Evolutionary conservation across 352 stramenopile species (phyloP).

Genomic region (Pythium phragmitis): DNA sequence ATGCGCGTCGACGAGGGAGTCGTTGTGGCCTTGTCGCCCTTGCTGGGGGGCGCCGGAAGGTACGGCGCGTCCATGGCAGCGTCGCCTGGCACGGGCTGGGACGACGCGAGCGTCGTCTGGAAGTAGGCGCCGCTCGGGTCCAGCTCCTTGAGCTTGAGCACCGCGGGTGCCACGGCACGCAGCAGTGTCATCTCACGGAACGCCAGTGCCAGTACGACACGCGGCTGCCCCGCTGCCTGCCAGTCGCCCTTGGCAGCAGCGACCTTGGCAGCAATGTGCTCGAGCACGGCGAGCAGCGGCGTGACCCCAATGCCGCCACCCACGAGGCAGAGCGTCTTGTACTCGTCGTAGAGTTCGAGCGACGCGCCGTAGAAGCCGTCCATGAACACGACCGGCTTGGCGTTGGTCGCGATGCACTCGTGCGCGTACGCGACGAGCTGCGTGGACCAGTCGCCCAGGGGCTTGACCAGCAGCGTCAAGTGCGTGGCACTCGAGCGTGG

Average conservation of each 20-base stretch:
- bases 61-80: not conserved
- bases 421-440: slow-evolving; percentile 30
- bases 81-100: not conserved
- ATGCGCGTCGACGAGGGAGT: slow-evolving; percentile 16
- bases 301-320: slow-evolving; percentile 44
- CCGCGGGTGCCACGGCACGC: slow-evolving; percentile 33
- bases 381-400: slow-evolving; percentile 31
- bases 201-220: slow-evolving; percentile 36
- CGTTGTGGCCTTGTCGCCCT: not conserved
- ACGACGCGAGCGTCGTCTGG: not conserved
- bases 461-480: slow-evolving; percentile 41
- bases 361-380: slow-evolving; percentile 45
- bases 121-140: slow-evolving; percentile 25
- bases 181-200: slow-evolving; percentile 40
- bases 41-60: not conserved
- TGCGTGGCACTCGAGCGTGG: slow-evolving; percentile 19
- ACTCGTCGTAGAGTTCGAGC: slow-evolving; percentile 33
- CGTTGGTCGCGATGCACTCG: slow-evolving; percentile 30
- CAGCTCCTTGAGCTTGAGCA: slow-evolving; percentile 28
- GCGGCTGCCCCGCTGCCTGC: too few species aligned
- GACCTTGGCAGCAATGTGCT: slow-evolving; percentile 35
- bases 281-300: slow-evolving; percentile 35
- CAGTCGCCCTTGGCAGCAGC: slow-evolving; percentile 10
- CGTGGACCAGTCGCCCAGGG: slow-evolving; percentile 39
- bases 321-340: slow-evolving; percentile 35